A percentile compares a stretch with the other conserved stretches of the same genome.
phyloP scores from a whole-genome alignment of 345 rosid species.

The Cochlearia excelsa region DNA sequence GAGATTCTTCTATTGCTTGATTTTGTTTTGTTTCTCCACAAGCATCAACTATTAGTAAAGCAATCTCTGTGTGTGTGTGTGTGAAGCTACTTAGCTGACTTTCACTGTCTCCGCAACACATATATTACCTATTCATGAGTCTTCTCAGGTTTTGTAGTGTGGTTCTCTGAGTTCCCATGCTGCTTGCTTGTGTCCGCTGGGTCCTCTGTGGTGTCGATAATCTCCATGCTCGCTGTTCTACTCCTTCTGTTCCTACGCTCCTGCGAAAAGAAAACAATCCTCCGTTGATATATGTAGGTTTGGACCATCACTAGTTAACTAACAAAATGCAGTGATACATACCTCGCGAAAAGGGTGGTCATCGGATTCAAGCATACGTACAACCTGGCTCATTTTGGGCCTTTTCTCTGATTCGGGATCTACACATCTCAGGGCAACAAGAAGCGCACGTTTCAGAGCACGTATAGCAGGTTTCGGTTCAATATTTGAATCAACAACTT shows the following conservation, averaged over 20 bases:
- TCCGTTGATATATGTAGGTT: conserved; percentile 1
- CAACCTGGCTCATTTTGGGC: conserved; percentile 92
- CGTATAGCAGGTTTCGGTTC: conserved; percentile 71
- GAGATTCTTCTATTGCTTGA: not conserved
- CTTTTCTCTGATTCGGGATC: conserved; percentile 87
- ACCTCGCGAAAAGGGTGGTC: conserved; percentile 88
- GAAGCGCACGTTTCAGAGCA: conserved; percentile 72
- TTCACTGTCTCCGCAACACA: not conserved
- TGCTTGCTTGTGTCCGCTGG: conserved; percentile 38
- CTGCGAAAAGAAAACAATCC: conserved; percentile 36
- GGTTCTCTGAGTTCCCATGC: conserved; percentile 16
- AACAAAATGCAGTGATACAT: conserved; percentile 3
- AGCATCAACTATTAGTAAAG: conserved; percentile 15
- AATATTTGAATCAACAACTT: conserved; percentile 73
- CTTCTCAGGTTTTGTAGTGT: conserved; percentile 28
- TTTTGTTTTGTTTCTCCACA: conserved; percentile 15
- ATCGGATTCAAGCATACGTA: conserved; percentile 85
- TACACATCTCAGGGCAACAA: conserved; percentile 84
- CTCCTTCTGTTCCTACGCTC: conserved; percentile 79
- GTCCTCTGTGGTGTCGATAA: conserved; percentile 56
- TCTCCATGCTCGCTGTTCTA: conserved; percentile 78
- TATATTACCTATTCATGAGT: conserved; percentile 3
- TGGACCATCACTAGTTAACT: conserved; percentile 11
- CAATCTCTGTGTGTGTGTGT: not conserved
- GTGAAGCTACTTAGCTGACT: conserved; percentile 20